A percentile compares a stretch with the other conserved stretches of the same genome.
Evolutionary conservation across 495 filamentous ascomycete genomes (phyloP).

Genomic region (Articulospora tetracladia): DNA sequence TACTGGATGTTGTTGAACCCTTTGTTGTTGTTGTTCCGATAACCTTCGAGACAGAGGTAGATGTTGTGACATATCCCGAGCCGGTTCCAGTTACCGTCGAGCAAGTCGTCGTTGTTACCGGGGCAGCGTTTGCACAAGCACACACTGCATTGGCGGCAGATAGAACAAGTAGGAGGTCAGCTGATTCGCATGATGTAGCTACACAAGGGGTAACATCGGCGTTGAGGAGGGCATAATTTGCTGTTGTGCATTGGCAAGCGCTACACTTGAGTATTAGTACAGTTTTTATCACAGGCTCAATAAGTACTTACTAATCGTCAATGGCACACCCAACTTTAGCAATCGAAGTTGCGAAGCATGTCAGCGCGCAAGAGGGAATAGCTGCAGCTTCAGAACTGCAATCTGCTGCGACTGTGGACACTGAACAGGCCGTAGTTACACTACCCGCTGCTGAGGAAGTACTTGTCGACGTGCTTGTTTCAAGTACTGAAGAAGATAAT

Average conservation of each 20-base stretch:
- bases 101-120: not conserved
- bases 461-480: not conserved
- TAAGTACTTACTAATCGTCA: conserved; percentile 3
- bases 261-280: not conserved
- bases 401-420: not conserved
- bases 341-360: conserved; percentile 7
- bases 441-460: not conserved
- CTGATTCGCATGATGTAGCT: not conserved
- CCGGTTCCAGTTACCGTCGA: not conserved
- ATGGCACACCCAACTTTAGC: conserved; percentile 1
- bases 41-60: not conserved
- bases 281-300: not conserved
- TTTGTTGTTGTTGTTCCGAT: not conserved
- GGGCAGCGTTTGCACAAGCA: not conserved
- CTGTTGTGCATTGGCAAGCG: conserved; percentile 3
- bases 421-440: conserved; percentile 1
- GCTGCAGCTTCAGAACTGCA: conserved; percentile 5
- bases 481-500: not conserved
- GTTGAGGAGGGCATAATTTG: not conserved
- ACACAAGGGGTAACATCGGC: conserved; percentile 3
- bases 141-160: conserved; percentile 1
- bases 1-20: not conserved
- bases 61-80: not conserved
- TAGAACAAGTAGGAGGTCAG: not conserved
- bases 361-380: conserved; percentile 11